Conservation (phyloP, 1,284 basidiomycete genomes). For the Apiotrichum montevideense region DNA sequence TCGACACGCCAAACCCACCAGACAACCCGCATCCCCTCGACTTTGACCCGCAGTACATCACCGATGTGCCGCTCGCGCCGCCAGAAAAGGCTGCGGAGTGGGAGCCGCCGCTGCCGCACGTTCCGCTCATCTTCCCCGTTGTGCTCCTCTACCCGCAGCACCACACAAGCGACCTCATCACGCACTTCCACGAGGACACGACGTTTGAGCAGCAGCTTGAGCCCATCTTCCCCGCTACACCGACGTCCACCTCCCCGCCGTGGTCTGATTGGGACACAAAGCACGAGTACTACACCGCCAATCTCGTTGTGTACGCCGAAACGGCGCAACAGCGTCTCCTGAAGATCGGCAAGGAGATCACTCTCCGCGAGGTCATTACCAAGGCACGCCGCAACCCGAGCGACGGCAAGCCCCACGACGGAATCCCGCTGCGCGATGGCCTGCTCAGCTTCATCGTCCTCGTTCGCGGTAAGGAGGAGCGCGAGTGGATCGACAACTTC, state of each 20-base stretch:
- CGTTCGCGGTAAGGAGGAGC: conserved; percentile 73
- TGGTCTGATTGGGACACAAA: conserved; percentile 69
- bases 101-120: conserved; percentile 53
- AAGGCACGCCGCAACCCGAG: conserved; percentile 54
- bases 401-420: conserved; percentile 59
- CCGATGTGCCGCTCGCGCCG: conserved; percentile 19
- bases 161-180: conserved; percentile 78
- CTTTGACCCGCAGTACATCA: conserved; percentile 48
- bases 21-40: conserved; percentile 53
- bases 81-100: conserved; percentile 51
- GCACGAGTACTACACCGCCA: conserved; percentile 63
- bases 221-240: conserved; percentile 64
- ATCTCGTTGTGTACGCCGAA: conserved; percentile 75
- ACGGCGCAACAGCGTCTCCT: conserved; percentile 69
- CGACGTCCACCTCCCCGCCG: conserved; percentile 30
- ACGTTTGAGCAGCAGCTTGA: conserved; percentile 72
- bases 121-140: conserved; percentile 72
- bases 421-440: conserved; percentile 78
- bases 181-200: conserved; percentile 77
- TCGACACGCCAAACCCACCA: conserved; percentile 49
- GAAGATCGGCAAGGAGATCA: conserved; percentile 85
- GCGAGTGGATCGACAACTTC: conserved; percentile 82
- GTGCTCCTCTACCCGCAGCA: conserved; percentile 91
- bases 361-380: conserved; percentile 65
- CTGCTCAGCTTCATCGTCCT: conserved; percentile 78